phyloP scores from a whole-genome alignment of 2,329 filamentous ascomycete genomes.

The Apiospora aurea region DNA sequence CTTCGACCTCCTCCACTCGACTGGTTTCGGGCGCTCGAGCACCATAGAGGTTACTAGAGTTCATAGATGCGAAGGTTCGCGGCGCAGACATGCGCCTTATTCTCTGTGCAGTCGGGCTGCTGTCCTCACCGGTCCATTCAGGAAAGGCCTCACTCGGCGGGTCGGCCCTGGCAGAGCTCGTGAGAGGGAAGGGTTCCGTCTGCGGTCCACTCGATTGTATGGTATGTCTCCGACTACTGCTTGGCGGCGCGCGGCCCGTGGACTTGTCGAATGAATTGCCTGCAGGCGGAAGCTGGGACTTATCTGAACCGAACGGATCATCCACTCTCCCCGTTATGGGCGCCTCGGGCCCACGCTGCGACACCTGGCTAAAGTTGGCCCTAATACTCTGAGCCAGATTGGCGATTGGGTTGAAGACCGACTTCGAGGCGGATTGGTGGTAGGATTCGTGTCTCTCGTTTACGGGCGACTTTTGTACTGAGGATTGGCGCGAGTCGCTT shows the following conservation, averaged over 20 bases:
- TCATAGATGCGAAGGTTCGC: slow-evolving; percentile 28
- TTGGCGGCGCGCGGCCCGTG: background rate
- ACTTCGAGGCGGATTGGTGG: slow-evolving; percentile 16
- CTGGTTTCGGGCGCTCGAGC: slow-evolving; percentile 30
- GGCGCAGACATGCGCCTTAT: slow-evolving; percentile 29
- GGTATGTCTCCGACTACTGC: background rate
- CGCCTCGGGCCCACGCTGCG: slow-evolving; percentile 27
- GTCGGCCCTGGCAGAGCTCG: slow-evolving; percentile 33
- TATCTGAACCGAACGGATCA: slow-evolving; percentile 31
- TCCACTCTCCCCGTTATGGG: slow-evolving; percentile 28
- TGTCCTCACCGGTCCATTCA: slow-evolving; percentile 30
- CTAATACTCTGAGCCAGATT: slow-evolving; percentile 33
- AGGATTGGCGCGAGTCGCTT: slow-evolving; percentile 37
- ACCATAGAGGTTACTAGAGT: slow-evolving; percentile 30
- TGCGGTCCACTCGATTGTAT: background rate
- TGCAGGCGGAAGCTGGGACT: background rate
- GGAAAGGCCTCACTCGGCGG: slow-evolving; percentile 32
- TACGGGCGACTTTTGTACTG: slow-evolving; percentile 36
- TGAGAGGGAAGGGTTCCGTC: slow-evolving; percentile 4
- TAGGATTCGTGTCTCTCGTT: slow-evolving; percentile 30
- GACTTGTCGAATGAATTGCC: slow-evolving; percentile 16
- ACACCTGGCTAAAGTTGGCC: slow-evolving; percentile 31
- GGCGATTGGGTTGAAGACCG: slow-evolving; percentile 27
- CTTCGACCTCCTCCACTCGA: slow-evolving; percentile 17
- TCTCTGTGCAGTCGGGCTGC: slow-evolving; percentile 29